Conservation (phyloP, 371 early-diverging fungal genomes). For the Chytridium lagenaria region DNA sequence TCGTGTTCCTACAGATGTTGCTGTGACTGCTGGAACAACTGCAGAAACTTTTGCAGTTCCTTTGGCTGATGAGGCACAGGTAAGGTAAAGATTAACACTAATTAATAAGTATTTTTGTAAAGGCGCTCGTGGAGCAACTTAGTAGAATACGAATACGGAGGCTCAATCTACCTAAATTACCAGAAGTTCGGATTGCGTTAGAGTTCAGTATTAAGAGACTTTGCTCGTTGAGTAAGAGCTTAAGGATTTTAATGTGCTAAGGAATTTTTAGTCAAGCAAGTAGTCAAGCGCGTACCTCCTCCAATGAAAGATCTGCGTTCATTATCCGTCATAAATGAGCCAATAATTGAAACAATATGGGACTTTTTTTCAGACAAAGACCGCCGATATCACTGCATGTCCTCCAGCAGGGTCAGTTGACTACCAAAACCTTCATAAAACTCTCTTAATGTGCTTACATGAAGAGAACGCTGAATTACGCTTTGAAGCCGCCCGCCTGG, state of each 20-base stretch:
- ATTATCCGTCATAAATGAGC: constrained; percentile 11
- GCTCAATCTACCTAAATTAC: not conserved
- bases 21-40: not conserved
- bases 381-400: constrained; percentile 10
- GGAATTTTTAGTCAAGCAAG: not conserved
- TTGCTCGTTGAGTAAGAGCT: not conserved
- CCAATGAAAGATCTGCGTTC: not conserved
- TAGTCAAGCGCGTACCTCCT: not conserved
- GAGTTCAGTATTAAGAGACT: not conserved
- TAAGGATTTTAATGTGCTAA: too few species aligned
- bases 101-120: not conserved
- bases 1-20: not conserved
- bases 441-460: constrained; percentile 38
- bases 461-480: constrained; percentile 35
- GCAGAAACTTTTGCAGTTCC: not conserved
- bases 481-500: constrained; percentile 45
- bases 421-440: constrained; percentile 36
- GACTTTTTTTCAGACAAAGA: constrained; percentile 46
- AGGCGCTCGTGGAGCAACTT: not conserved
- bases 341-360: constrained; percentile 24
- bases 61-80: too few species aligned
- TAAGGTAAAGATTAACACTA: not conserved
- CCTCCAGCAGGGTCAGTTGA: constrained; percentile 35
- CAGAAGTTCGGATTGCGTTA: not conserved
- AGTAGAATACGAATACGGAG: not conserved